Evolutionary conservation across 2,329 filamentous ascomycete species (phyloP).

Genomic region (Penicillium sp.): DNA sequence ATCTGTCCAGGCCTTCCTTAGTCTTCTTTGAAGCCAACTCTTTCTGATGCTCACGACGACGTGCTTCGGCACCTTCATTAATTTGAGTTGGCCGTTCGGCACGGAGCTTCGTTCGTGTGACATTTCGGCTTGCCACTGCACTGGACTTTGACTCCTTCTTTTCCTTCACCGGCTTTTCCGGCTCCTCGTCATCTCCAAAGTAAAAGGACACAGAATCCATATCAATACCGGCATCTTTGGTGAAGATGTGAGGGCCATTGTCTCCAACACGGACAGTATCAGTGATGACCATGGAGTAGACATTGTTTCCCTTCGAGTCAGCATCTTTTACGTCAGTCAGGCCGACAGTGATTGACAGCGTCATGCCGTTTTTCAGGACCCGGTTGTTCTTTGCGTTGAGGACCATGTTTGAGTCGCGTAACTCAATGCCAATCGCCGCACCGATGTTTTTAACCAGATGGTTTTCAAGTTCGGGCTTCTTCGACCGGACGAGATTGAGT

Average conservation of each 20-base stretch:
- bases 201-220: constrained; percentile 96
- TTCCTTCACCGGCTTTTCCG: constrained; percentile 80
- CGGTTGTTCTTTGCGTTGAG: constrained; percentile 84
- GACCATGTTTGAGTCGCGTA: constrained; percentile 76
- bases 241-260: constrained; percentile 72
- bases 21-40: constrained; percentile 86
- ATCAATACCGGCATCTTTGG: constrained; percentile 85
- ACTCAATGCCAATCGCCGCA: constrained; percentile 88
- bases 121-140: constrained; percentile 89
- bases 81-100: constrained; percentile 85
- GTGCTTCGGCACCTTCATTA: constrained; percentile 85
- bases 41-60: constrained; percentile 87
- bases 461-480: constrained; percentile 93
- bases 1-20: constrained; percentile 78
- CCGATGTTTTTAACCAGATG: constrained; percentile 92
- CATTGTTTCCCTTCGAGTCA: constrained; percentile 79
- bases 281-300: constrained; percentile 84
- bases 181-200: constrained; percentile 89
- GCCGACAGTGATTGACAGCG: constrained; percentile 83
- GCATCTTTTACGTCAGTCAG: constrained; percentile 87
- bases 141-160: constrained; percentile 76
- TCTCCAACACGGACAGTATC: constrained; percentile 88
- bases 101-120: constrained; percentile 87
- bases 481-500: constrained; percentile 72
- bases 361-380: constrained; percentile 93